These are phyloP conservation scores for Globisporangium sylvaticum DNA, from an alignment of 352 stramenopile genomes.

Conservation along the genomic window DNA sequence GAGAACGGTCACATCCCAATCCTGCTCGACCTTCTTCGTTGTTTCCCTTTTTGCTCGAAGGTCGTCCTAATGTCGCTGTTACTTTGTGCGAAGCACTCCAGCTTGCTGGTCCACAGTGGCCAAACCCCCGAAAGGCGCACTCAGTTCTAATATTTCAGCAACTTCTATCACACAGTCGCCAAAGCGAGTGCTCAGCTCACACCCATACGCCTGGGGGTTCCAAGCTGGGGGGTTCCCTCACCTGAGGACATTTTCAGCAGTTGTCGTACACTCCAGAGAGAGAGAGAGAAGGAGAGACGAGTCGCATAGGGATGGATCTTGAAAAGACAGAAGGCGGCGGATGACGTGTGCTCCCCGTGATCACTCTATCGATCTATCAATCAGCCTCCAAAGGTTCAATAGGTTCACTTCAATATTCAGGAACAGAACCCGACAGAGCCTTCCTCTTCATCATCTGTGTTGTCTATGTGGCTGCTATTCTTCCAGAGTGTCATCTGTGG, in stretches of 20 bases:
- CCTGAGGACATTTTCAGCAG: not conserved
- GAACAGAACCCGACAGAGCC: not conserved
- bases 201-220: too few species aligned
- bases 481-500: not conserved
- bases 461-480: not conserved
- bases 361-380: not conserved
- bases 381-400: not conserved
- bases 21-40: too few species aligned
- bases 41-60: too few species aligned
- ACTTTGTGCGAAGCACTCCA: not conserved
- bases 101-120: too few species aligned
- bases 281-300: not conserved
- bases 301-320: not conserved
- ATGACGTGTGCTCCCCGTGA: not conserved
- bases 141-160: not conserved
- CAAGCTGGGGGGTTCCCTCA: too few species aligned
- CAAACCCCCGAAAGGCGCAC: too few species aligned
- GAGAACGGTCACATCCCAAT: not conserved
- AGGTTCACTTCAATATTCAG: too few species aligned
- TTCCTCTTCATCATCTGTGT: too few species aligned
- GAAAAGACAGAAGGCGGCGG: not conserved
- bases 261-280: not conserved
- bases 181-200: too few species aligned
- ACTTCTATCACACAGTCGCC: not conserved
- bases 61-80: too few species aligned